Evolutionary conservation across 345 rosid species (phyloP).

Genomic region (Moricandia arvensis): DNA sequence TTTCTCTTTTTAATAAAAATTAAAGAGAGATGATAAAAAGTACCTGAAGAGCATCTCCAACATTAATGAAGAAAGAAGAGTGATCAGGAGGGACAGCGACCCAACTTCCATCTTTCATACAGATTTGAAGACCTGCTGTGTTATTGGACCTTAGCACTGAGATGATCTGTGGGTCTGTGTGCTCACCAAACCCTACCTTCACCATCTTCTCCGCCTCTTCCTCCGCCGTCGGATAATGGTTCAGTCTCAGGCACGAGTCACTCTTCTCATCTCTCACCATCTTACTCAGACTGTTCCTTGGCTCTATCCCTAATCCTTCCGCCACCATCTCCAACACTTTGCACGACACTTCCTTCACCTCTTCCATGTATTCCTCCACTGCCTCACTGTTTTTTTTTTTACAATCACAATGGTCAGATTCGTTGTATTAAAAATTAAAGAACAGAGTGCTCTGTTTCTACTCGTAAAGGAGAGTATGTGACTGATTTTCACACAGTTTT

Average conservation of each 20-base stretch:
- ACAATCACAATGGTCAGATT: conserved; percentile 14
- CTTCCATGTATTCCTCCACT: conserved; percentile 56
- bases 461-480: not conserved
- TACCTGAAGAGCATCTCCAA: conserved; percentile 93
- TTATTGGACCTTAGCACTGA: conserved; percentile 83
- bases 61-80: conserved; percentile 80
- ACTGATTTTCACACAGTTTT: not conserved
- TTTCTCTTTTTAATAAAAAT: not conserved
- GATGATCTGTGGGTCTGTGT: conserved; percentile 93
- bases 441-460: conserved; percentile 8
- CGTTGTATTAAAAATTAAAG: not conserved
- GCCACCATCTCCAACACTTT: conserved; percentile 70
- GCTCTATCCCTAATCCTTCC: conserved; percentile 58
- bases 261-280: conserved; percentile 67
- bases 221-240: conserved; percentile 75
- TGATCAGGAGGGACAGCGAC: conserved; percentile 91
- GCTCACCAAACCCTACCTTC: conserved; percentile 76
- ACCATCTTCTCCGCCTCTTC: conserved; percentile 35
- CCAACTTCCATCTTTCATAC: conserved; percentile 66
- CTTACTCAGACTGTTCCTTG: conserved; percentile 56
- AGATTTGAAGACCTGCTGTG: conserved; percentile 82
- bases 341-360: conserved; percentile 59
- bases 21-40: not conserved
- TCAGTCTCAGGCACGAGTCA: conserved; percentile 78
- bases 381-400: conserved; percentile 43